Evolutionary conservation across 2,329 filamentous ascomycete genomes (phyloP).

Genomic region (Paecilomyces variotii): DNA sequence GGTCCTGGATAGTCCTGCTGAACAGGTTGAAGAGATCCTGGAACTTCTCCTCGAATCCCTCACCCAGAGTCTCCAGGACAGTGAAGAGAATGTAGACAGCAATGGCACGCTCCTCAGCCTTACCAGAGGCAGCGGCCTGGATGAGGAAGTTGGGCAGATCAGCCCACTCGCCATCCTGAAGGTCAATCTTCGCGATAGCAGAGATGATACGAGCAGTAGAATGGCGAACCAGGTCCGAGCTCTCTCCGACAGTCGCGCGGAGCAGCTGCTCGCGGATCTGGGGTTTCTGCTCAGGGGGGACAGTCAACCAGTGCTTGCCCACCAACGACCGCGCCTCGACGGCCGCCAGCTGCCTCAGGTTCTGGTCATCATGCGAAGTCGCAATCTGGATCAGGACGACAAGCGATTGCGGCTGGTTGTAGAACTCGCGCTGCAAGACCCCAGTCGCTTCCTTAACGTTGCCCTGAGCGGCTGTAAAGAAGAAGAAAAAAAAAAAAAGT

Average conservation of each 20-base stretch:
- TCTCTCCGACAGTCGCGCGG: conserved; percentile 73
- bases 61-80: conserved; percentile 78
- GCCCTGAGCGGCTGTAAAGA: conserved; percentile 66
- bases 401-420: conserved; percentile 74
- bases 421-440: conserved; percentile 88
- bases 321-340: conserved; percentile 82
- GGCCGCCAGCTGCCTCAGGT: conserved; percentile 80
- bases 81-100: conserved; percentile 90
- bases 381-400: conserved; percentile 82
- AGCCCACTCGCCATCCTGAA: conserved; percentile 76
- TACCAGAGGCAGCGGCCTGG: conserved; percentile 66
- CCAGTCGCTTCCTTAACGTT: conserved; percentile 84
- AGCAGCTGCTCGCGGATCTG: conserved; percentile 75
- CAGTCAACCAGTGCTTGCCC: conserved; percentile 73
- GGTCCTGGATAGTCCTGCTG: conserved; percentile 77
- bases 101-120: conserved; percentile 75
- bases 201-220: conserved; percentile 82
- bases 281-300: conserved; percentile 67
- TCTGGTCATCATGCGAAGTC: conserved; percentile 62
- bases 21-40: conserved; percentile 75
- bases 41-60: conserved; percentile 75
- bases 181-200: conserved; percentile 75
- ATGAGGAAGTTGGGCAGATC: conserved; percentile 73
- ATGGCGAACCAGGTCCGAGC: conserved; percentile 68
- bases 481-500: conserved; percentile 1